Conservation (phyloP, 192 early-diverging fungal genomes). For the Coemansia sp. region DNA sequence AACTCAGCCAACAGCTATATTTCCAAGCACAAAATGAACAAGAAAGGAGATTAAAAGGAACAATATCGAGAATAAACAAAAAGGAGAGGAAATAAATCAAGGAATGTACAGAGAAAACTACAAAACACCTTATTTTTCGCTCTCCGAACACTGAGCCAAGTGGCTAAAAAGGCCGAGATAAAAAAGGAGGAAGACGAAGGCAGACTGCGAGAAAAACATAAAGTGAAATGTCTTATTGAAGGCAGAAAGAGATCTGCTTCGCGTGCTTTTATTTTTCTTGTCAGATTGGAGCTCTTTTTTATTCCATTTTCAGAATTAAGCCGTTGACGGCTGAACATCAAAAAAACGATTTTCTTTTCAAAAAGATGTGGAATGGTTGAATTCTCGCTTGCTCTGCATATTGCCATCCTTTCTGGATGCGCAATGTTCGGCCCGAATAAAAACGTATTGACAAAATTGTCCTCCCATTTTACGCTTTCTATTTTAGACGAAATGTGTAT, state of each 20-base stretch:
- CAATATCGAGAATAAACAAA: slow-evolving; percentile 2
- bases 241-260: background rate
- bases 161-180: background rate
- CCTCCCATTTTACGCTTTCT: too few species aligned
- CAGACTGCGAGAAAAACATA: background rate
- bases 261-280: background rate
- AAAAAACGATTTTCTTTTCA: background rate
- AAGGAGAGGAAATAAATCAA: background rate
- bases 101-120: background rate
- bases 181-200: background rate
- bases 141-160: background rate
- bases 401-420: background rate
- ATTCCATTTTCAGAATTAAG: slow-evolving; percentile 1
- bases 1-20: too few species aligned
- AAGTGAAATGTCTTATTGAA: background rate
- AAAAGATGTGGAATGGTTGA: background rate
- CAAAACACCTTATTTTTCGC: background rate
- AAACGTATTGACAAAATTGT: too few species aligned
- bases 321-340: background rate
- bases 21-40: background rate
- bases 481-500: too few species aligned
- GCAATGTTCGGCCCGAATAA: too few species aligned
- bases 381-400: background rate
- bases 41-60: background rate
- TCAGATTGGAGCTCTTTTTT: background rate